Percentiles rank a stretch among this genome's conserved stretches.
These are phyloP conservation scores for Drechslera avenae DNA, from an alignment of 2,329 filamentous ascomycete genomes.

Conservation along the genomic window DNA sequence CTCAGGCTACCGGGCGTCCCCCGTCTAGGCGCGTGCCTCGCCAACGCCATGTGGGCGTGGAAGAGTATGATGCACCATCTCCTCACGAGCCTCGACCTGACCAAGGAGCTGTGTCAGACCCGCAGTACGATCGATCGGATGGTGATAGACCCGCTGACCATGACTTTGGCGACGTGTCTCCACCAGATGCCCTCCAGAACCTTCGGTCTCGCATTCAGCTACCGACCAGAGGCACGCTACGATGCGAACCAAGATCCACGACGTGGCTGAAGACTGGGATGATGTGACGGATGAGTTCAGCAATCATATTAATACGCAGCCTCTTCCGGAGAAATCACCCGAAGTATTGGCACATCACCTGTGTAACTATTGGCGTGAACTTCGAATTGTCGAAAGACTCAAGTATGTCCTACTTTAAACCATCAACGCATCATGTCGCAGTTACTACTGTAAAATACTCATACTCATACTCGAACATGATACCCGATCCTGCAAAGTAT, in stretches of 20 bases:
- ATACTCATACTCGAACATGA: background rate
- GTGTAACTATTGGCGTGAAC: too few species aligned
- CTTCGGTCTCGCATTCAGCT: constrained; percentile 12
- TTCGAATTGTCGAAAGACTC: too few species aligned
- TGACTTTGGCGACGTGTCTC: constrained; percentile 6
- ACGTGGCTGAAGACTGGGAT: background rate
- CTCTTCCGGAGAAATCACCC: too few species aligned
- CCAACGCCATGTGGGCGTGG: background rate
- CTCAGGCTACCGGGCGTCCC: constrained; percentile 2
- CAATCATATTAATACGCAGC: too few species aligned
- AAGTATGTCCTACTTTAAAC: too few species aligned
- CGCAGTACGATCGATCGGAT: background rate
- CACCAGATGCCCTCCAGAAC: constrained; percentile 11
- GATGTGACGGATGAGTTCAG: too few species aligned
- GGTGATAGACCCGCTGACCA: background rate
- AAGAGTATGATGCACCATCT: background rate
- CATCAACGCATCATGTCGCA: background rate
- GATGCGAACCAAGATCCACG: background rate
- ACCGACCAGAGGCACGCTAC: constrained; percentile 7
- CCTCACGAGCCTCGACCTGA: background rate
- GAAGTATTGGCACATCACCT: too few species aligned
- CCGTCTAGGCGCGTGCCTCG: background rate
- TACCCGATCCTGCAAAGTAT: background rate
- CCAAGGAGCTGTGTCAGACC: background rate
- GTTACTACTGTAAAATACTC: background rate